A percentile compares a stretch with the other conserved stretches of the same genome.
Evolutionary conservation across 2,329 filamentous ascomycete genomes (phyloP).

Genomic region (Xylogone sp.): DNA sequence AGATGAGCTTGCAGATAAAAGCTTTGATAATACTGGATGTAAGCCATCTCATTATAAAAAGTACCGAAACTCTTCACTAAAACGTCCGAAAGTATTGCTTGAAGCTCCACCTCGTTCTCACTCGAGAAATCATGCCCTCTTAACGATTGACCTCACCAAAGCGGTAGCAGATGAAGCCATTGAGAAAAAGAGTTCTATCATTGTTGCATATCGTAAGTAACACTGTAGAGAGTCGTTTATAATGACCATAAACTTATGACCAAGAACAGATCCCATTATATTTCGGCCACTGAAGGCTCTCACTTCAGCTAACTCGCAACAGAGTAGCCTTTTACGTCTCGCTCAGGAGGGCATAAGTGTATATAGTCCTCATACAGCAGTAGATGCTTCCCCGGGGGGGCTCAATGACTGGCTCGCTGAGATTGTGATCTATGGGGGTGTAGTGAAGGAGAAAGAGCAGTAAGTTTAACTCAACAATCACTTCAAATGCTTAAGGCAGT

Average conservation of each 20-base stretch:
- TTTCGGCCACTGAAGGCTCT: slow-evolving; percentile 89
- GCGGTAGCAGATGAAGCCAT: slow-evolving; percentile 91
- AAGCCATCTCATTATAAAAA: slow-evolving; percentile 10
- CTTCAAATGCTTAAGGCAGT: neutral
- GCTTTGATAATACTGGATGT: slow-evolving; percentile 94
- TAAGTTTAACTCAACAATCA: neutral
- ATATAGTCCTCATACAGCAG: slow-evolving; percentile 92
- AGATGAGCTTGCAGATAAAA: slow-evolving; percentile 79
- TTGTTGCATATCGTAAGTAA: slow-evolving; percentile 80
- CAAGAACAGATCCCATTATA: slow-evolving; percentile 83
- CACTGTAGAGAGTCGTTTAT: neutral
- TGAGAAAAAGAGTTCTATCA: slow-evolving; percentile 66
- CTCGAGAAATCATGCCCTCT: slow-evolving; percentile 64
- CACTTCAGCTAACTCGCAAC: slow-evolving; percentile 80
- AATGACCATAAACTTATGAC: neutral
- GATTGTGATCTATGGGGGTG: slow-evolving; percentile 65
- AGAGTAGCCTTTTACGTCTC: slow-evolving; percentile 77
- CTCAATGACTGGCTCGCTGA: slow-evolving; percentile 94
- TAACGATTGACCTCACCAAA: slow-evolving; percentile 88
- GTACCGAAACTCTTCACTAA: slow-evolving; percentile 5
- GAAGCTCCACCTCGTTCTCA: slow-evolving; percentile 58
- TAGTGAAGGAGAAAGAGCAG: slow-evolving; percentile 1
- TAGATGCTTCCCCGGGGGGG: slow-evolving; percentile 81
- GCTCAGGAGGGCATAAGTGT: slow-evolving; percentile 87
- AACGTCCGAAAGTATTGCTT: slow-evolving; percentile 51